These are phyloP conservation scores for Globisporangium abappressorium DNA, from an alignment of 352 stramenopile species.

Conservation along the genomic window DNA sequence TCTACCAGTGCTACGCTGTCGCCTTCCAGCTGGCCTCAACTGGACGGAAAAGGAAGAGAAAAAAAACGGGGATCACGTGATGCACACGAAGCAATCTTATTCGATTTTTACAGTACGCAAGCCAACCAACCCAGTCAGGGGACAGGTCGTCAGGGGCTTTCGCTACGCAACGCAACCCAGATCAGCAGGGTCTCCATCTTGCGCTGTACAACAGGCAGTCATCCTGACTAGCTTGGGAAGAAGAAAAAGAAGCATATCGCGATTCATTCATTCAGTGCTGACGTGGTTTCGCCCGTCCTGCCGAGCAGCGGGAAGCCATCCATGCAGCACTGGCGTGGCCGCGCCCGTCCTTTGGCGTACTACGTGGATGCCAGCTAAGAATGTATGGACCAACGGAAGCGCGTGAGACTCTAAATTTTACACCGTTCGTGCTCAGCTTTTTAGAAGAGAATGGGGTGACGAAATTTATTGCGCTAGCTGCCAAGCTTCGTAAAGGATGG, in stretches of 20 bases:
- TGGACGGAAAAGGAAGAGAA: neutral
- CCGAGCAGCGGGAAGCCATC: neutral
- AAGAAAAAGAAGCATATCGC: neutral
- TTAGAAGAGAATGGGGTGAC: neutral
- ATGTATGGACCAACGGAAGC: neutral
- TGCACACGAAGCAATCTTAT: constrained; percentile 1
- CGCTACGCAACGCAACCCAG: neutral
- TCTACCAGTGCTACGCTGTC: neutral
- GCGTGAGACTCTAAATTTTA: neutral
- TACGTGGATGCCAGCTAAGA: neutral
- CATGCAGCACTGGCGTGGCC: neutral
- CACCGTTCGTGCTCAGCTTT: neutral
- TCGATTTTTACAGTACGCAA: neutral
- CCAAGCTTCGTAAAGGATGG: neutral
- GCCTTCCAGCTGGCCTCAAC: neutral
- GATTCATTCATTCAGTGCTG: neutral
- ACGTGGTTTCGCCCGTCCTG: neutral
- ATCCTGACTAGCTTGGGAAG: neutral
- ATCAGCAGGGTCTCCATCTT: neutral
- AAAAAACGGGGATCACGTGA: neutral
- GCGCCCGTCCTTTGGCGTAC: neutral
- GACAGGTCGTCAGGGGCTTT: neutral
- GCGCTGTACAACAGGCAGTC: neutral
- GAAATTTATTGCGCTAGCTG: neutral
- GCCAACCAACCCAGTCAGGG: neutral